These are phyloP conservation scores for Exophiala sp. DNA, from an alignment of 2,329 filamentous ascomycete species.

Conservation along the genomic window DNA sequence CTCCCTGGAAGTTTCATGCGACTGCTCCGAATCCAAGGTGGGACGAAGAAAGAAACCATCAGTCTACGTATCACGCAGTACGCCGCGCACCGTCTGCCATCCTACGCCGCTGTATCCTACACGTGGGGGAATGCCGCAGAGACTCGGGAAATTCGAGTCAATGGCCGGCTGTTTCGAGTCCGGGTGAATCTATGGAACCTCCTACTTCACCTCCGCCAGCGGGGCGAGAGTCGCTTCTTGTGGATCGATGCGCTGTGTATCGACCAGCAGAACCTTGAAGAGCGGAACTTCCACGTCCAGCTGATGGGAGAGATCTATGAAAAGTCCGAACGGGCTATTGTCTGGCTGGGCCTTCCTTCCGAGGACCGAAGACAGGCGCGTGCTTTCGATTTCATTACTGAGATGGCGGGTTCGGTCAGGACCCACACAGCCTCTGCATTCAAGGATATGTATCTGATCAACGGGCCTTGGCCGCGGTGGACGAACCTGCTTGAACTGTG, in stretches of 20 bases:
- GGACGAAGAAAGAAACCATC: slow-evolving; percentile 17
- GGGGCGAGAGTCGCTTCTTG: slow-evolving; percentile 19
- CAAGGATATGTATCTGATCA: slow-evolving; percentile 3
- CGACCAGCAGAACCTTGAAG: slow-evolving; percentile 26
- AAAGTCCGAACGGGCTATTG: slow-evolving; percentile 18
- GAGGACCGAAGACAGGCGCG: slow-evolving; percentile 23
- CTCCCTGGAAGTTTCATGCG: slow-evolving; percentile 25
- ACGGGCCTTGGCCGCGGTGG: slow-evolving; percentile 10
- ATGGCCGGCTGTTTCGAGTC: slow-evolving; percentile 22
- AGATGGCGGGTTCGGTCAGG: slow-evolving; percentile 16
- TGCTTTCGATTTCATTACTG: slow-evolving; percentile 23
- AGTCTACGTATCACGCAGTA: slow-evolving; percentile 27
- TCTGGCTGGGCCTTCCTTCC: slow-evolving; percentile 30
- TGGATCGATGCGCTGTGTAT: slow-evolving; percentile 29
- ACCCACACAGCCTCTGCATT: not conserved
- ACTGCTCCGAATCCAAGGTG: slow-evolving; percentile 26
- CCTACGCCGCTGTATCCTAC: slow-evolving; percentile 27
- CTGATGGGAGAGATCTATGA: slow-evolving; percentile 28
- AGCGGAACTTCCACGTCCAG: slow-evolving; percentile 28
- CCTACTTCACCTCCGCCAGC: slow-evolving; percentile 23
- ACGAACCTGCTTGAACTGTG: slow-evolving; percentile 22
- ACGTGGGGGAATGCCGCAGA: slow-evolving; percentile 24
- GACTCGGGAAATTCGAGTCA: slow-evolving; percentile 21
- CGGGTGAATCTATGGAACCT: slow-evolving; percentile 24
- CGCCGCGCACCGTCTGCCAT: slow-evolving; percentile 20